Conservation (phyloP, 2,329 filamentous ascomycete genomes). For the Penicillium expansum region DNA sequence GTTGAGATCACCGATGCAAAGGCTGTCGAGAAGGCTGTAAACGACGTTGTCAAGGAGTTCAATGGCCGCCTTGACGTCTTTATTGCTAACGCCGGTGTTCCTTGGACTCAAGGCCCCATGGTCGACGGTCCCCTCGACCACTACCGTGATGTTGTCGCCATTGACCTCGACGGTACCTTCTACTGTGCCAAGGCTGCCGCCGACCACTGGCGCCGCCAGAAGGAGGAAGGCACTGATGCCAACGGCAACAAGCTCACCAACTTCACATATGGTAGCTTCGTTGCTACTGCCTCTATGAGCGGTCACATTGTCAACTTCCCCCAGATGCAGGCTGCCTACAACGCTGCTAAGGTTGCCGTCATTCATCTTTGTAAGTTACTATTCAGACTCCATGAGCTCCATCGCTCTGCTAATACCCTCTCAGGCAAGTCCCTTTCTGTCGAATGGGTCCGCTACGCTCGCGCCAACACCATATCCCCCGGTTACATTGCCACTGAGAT, state of each 20-base stretch:
- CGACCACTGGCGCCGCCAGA: constrained; percentile 67
- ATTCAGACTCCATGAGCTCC: constrained; percentile 49
- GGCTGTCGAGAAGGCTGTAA: constrained; percentile 43
- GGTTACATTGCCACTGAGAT: constrained; percentile 76
- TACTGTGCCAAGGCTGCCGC: constrained; percentile 73
- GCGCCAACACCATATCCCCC: constrained; percentile 69
- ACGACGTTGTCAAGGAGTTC: constrained; percentile 58
- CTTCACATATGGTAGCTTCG: constrained; percentile 66
- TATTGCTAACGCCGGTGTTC: constrained; percentile 73
- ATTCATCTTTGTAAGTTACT: constrained; percentile 46
- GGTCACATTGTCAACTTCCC: constrained; percentile 76
- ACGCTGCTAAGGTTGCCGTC: constrained; percentile 66
- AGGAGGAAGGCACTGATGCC: constrained; percentile 62
- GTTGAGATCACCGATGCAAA: constrained; percentile 46
- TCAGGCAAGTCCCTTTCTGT: constrained; percentile 67
- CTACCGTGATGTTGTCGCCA: constrained; percentile 65
- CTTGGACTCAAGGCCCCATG: constrained; percentile 68
- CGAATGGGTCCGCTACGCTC: constrained; percentile 73
- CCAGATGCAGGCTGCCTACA: constrained; percentile 71
- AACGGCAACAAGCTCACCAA: constrained; percentile 61
- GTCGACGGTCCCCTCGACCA: constrained; percentile 63
- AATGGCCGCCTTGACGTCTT: constrained; percentile 74
- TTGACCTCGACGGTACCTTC: constrained; percentile 74
- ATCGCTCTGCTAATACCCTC: constrained; percentile 9
- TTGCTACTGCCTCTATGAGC: constrained; percentile 75